phyloP scores from a whole-genome alignment of 1,284 basidiomycete species.

The Trametes hirsuta region DNA sequence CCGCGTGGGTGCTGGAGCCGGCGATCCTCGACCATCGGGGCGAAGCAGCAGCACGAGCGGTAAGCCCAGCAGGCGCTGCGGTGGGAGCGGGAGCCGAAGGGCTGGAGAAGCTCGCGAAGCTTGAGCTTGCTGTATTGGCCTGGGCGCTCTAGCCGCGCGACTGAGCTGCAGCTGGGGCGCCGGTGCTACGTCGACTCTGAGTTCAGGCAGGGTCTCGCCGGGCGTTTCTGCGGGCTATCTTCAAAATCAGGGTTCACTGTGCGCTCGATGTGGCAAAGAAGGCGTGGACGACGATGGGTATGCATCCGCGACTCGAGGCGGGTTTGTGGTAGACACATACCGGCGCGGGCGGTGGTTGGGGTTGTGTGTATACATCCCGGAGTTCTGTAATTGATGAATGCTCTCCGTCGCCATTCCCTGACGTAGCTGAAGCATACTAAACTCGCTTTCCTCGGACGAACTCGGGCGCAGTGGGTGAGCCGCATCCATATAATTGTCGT shows the following conservation, averaged over 20 bases:
- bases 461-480: not conserved
- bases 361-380: not conserved
- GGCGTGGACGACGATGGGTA: not conserved
- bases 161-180: not conserved
- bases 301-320: too few species aligned
- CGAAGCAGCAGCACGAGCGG: conserved; percentile 18
- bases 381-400: not conserved
- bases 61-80: not conserved
- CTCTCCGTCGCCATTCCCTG: not conserved
- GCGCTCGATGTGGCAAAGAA: not conserved
- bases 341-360: not conserved
- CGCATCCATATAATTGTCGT: not conserved
- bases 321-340: not conserved
- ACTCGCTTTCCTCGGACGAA: not conserved
- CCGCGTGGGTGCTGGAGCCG: conserved; percentile 1
- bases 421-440: not conserved
- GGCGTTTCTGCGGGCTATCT: conserved; percentile 11
- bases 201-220: conserved; percentile 9
- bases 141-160: not conserved
- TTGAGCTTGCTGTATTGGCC: not conserved
- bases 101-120: not conserved
- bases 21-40: conserved; percentile 20
- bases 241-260: conserved; percentile 5
- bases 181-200: conserved; percentile 3
- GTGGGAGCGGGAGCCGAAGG: conserved; percentile 9